phyloP scores from a whole-genome alignment of 805 yeast species.

The Saturnispora sanitii region DNA sequence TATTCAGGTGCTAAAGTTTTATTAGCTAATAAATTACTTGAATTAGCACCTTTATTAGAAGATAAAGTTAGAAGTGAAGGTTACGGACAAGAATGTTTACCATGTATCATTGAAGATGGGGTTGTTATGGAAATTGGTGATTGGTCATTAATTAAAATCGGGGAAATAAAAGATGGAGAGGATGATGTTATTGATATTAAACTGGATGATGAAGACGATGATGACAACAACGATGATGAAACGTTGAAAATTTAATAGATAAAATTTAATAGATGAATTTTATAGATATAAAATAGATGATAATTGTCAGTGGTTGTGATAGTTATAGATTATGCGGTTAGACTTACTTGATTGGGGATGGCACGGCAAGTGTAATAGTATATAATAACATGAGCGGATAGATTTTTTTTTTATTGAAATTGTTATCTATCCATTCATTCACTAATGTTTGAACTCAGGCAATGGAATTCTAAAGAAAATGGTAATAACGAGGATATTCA shows the following conservation, averaged over 20 bases:
- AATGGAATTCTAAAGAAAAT: background rate
- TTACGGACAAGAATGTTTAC: slow-evolving; percentile 40
- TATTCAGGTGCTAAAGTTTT: slow-evolving; percentile 12
- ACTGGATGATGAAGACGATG: background rate
- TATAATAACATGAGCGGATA: no score
- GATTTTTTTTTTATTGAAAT: no score
- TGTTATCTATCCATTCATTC: background rate
- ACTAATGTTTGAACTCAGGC: background rate
- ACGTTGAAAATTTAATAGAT: no score
- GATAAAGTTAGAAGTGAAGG: slow-evolving; percentile 29
- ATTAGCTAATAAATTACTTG: slow-evolving; percentile 31
- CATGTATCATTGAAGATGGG: slow-evolving; percentile 31
- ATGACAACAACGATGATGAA: no score
- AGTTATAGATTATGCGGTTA: background rate
- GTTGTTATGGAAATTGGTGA: slow-evolving; percentile 22
- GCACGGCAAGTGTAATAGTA: no score
- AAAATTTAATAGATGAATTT: background rate
- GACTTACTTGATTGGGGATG: no score
- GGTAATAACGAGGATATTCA: background rate
- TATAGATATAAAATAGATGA: no score
- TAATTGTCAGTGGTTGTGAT: no score
- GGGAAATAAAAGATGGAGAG: background rate
- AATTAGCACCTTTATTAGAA: slow-evolving; percentile 30
- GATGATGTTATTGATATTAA: slow-evolving; percentile 4
- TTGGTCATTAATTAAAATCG: slow-evolving; percentile 2